Base-by-base conservation (phyloP, 1,284 basidiomycete species). In the Naganishia liquefaciens region DNA sequence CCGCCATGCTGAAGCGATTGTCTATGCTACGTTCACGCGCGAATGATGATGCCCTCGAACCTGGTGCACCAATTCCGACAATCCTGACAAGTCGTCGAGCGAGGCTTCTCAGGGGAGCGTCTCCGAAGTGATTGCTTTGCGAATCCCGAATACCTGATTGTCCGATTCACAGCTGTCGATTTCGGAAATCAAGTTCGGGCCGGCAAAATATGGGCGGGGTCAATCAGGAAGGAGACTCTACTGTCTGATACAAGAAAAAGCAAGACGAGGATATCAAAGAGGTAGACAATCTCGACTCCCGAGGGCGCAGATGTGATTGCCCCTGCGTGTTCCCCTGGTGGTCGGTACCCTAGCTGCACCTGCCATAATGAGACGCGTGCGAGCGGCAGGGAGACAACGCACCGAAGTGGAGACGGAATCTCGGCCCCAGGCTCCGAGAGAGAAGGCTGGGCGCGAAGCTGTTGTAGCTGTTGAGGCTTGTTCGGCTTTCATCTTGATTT, bases 1-100 rank as follows among this genome's bases (percentile, higher is more conserved):
- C 57, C 9, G 57, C 57, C 57, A 60, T 60, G 43, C 27, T 46
- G 44, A 58, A 19, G 21, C 30, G n/a, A 9, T 6, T 19, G 28
- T 30, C 25, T 51, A 15, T 27, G 9, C 27, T 51, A 11, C 28
- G 49, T 51, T 19, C 19, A n/a, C n/a, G 43, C 43, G 9, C 43
- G 43, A 1, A 37, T 37, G 33, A 7, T 7, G 4, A 37, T 7
- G 9, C 33, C 6, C 5, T 33, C 33, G n/a, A 37, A 37, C 10
- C 33, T 37, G 33, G 13, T 37, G 33, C 33, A 37, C 9, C 33
- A 13, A 7, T 37, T 13, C 33, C 33, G 13, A 37, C 33, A 3
- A 37, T 7, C n/a, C 19, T 44, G 15, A 11, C 43, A 19, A 23
- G 15, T 19, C 15, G 43, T 44, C 33, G 13, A 37, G 33, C 33